Conservation (phyloP, 495 filamentous ascomycete genomes). For the Penicillium simplicissimum region DNA sequence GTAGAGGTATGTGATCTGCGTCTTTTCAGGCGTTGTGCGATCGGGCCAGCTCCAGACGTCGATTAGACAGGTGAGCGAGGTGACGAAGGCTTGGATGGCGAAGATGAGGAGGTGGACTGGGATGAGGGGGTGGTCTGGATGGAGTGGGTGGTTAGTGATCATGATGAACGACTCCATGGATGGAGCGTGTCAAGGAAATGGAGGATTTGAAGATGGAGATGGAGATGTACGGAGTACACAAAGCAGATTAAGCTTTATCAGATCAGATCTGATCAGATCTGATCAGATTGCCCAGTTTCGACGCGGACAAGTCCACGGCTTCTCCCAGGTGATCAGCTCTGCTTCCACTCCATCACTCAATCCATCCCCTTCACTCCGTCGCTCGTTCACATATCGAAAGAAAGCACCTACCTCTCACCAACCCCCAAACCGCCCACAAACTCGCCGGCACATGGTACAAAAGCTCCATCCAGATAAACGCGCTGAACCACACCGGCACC, state of each 20-base stretch:
- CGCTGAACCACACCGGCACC: slow-evolving; percentile 67
- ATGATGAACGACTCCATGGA: too few relatives aligned
- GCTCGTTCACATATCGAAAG: too few relatives aligned
- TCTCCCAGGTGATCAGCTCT: neutral
- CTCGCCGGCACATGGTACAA: slow-evolving; percentile 68
- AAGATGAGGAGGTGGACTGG: slow-evolving; percentile 71
- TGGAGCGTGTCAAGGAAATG: too few relatives aligned
- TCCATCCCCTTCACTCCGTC: neutral
- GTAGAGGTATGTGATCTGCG: slow-evolving; percentile 63
- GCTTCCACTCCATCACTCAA: neutral
- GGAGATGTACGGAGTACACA: too few relatives aligned
- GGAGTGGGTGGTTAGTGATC: neutral
- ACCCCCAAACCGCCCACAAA: slow-evolving; percentile 59
- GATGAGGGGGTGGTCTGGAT: slow-evolving; percentile 56
- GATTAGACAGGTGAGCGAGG: slow-evolving; percentile 68
- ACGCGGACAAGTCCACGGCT: too few relatives aligned
- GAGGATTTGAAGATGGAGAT: too few relatives aligned
- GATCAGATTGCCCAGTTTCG: too few relatives aligned
- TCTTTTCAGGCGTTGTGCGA: slow-evolving; percentile 53
- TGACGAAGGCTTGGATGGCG: slow-evolving; percentile 67
- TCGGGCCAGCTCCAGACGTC: slow-evolving; percentile 60
- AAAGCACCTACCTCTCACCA: slow-evolving; percentile 47
- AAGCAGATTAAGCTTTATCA: too few relatives aligned
- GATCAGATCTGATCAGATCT: too few relatives aligned
- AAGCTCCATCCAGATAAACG: slow-evolving; percentile 69